phyloP scores from a whole-genome alignment of 495 filamentous ascomycete species.

The Neurospora tetrasperma region DNA sequence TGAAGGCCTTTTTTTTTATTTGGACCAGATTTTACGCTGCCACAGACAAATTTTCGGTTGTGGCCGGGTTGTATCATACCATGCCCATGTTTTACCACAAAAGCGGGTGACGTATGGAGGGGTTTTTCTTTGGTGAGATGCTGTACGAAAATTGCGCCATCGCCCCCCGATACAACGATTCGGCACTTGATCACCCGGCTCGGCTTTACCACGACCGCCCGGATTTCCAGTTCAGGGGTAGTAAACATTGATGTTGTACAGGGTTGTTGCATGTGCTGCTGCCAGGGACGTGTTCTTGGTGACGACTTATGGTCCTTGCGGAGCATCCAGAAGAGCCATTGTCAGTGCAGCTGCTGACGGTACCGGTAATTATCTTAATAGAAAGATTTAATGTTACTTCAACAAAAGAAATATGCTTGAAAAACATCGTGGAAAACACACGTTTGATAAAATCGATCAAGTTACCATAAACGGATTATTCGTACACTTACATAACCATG shows the following conservation, averaged over 20 bases:
- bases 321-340: not conserved
- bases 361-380: not conserved
- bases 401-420: not conserved
- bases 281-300: not conserved
- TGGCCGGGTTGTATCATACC: not conserved
- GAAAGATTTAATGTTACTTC: not conserved
- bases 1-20: not conserved
- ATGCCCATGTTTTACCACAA: not conserved
- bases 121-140: not conserved
- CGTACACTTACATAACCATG: not conserved
- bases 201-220: not conserved
- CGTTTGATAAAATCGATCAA: not conserved
- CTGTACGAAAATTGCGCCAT: slow-evolving; percentile 6
- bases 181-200: not conserved
- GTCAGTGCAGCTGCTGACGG: not conserved
- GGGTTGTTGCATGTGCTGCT: not conserved
- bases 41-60: not conserved
- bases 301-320: not conserved
- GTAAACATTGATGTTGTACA: not conserved
- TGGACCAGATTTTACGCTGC: not conserved
- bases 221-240: not conserved
- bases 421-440: not conserved
- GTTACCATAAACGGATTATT: not conserved
- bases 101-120: not conserved
- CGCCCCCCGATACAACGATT: not conserved